Conservation (phyloP, 2,329 filamentous ascomycete species). For the Whalleya microplaca region DNA sequence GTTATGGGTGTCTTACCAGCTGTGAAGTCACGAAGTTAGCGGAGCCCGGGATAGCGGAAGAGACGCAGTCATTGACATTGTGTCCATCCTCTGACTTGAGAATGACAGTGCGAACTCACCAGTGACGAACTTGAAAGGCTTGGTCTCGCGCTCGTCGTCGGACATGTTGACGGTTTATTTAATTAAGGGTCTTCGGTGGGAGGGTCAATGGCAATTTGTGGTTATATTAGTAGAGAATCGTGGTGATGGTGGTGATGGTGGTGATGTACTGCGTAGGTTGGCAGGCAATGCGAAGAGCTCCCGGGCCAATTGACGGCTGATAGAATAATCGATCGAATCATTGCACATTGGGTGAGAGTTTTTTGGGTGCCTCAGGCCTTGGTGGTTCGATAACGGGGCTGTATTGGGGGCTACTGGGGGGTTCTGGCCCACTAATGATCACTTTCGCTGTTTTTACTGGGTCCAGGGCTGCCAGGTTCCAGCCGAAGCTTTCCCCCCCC, state of each 20-base stretch:
- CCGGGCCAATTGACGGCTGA: conserved; percentile 10
- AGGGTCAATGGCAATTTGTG: conserved; percentile 38
- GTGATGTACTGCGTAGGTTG: conserved; percentile 16
- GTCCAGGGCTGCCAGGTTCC: conserved; percentile 1
- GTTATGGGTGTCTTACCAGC: conserved; percentile 38
- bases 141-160: conserved; percentile 86
- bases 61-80: conserved; percentile 32
- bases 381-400: conserved; percentile 22
- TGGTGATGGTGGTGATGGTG: conserved; percentile 34
- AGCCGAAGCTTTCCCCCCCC: conserved; percentile 14
- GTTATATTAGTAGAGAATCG: conserved; percentile 40
- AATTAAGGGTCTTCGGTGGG: conserved; percentile 29
- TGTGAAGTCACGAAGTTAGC: conserved; percentile 27
- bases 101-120: conserved; percentile 71
- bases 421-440: conserved; percentile 22
- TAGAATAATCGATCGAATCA: conserved; percentile 18
- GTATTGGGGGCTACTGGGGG: conserved; percentile 8
- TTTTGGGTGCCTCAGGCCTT: conserved; percentile 20
- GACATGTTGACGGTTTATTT: conserved; percentile 74
- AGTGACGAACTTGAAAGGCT: conserved; percentile 99
- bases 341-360: conserved; percentile 6
- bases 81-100: no score
- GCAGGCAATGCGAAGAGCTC: conserved; percentile 17
- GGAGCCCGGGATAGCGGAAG: conserved; percentile 32
- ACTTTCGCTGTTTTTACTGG: conserved; percentile 24